A percentile compares a stretch with the other conserved stretches of the same genome.
Conservation (phyloP, 2,329 filamentous ascomycete species). For the Diaporthe nobilis region DNA sequence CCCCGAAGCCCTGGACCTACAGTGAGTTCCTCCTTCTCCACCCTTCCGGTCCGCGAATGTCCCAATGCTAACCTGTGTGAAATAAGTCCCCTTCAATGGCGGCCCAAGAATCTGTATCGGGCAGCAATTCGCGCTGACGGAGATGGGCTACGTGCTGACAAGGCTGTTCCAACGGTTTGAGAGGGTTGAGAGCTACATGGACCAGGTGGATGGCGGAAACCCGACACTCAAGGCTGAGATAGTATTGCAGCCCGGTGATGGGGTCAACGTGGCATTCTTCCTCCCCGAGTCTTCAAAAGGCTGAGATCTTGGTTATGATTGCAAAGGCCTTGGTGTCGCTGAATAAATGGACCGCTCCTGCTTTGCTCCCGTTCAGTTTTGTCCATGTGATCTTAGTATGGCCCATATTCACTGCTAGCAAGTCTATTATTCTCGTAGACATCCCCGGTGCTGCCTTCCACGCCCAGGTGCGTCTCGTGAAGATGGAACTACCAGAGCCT, state of each 20-base stretch:
- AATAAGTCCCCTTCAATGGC: conserved; percentile 77
- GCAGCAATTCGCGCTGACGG: conserved; percentile 85
- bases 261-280: conserved; percentile 71
- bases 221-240: conserved; percentile 72
- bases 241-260: conserved; percentile 70
- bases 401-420: not conserved
- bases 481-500: not conserved
- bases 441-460: not conserved
- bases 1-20: conserved; percentile 78
- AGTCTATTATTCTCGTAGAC: not conserved
- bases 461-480: not conserved
- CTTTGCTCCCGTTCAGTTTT: not conserved
- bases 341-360: not conserved
- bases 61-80: not conserved
- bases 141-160: conserved; percentile 81
- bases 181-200: conserved; percentile 71
- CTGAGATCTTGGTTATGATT: not conserved
- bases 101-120: conserved; percentile 82
- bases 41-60: not conserved
- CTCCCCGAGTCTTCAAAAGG: conserved; percentile 53
- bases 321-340: not conserved
- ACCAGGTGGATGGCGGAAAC: conserved; percentile 65
- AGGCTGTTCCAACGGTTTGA: conserved; percentile 81
- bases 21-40: not conserved
- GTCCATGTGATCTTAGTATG: not conserved